Evolutionary conservation across 768 basidiomycete species (phyloP).

Genomic region (Kwoniella dejecticola): DNA sequence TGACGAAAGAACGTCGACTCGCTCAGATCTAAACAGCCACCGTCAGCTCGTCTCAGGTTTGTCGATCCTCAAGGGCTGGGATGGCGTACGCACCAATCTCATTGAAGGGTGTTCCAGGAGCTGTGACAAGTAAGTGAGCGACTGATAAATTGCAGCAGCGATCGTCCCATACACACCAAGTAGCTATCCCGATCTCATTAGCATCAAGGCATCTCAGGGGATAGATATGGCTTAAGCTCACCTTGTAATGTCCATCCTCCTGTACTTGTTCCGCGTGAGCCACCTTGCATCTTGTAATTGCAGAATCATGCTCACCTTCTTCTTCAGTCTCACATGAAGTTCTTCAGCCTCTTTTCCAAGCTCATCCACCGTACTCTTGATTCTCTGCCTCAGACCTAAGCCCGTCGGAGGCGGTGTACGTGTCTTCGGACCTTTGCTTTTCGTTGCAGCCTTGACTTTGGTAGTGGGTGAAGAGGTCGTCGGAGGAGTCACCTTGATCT

Average conservation of each 20-base stretch:
- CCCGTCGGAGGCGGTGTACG: conserved; percentile 8
- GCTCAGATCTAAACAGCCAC: conserved; percentile 29
- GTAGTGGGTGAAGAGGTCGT: not conserved
- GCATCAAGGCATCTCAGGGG: not conserved
- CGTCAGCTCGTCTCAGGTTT: not conserved
- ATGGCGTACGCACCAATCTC: conserved; percentile 38
- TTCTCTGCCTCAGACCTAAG: conserved; percentile 22
- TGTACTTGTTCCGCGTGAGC: not conserved
- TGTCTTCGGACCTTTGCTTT: not conserved
- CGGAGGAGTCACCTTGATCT: not conserved
- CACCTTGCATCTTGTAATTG: not conserved
- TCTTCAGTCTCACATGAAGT: conserved; percentile 42
- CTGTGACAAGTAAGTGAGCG: conserved; percentile 19
- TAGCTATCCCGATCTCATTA: conserved; percentile 22
- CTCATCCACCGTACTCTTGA: conserved; percentile 23
- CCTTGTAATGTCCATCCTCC: conserved; percentile 41
- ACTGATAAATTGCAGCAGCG: not conserved
- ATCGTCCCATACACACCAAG: conserved; percentile 22
- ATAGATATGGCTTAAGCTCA: conserved; percentile 11
- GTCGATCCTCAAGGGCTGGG: not conserved
- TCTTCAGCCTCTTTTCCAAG: conserved; percentile 31
- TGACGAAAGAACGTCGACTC: conserved; percentile 39
- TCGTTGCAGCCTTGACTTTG: not conserved
- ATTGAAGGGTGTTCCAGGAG: conserved; percentile 54
- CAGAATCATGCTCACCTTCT: conserved; percentile 30